Base-by-base conservation (phyloP, 2,329 filamentous ascomycete genomes). In the Madurella mycetomatis region DNA sequence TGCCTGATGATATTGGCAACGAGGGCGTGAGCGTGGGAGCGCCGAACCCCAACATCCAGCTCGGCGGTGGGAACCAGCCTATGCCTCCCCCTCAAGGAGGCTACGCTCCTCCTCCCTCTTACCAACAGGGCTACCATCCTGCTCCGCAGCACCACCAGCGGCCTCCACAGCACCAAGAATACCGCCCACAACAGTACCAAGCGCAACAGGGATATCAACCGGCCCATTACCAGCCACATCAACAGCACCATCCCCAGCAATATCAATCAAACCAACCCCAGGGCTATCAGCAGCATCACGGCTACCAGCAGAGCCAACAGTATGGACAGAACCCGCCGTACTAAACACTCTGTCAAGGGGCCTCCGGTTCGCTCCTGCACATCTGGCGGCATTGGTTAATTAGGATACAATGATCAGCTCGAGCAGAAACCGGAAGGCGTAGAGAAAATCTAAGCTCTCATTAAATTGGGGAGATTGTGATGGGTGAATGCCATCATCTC, bases 1-100 rank as follows among this genome's bases (percentile, higher is more conserved):
- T 76, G 41, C 73, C 74, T 0, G 74, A 76, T 56, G 74, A 76
- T 39, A 75, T 76, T 40, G 73, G 74, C 1, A 75, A 76, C 45
- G 74, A 76, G 61, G 73, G 73, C 41, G 74, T 76, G 7, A 72
- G 69, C 19, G 70, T 76, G 11, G 73, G 73, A 7, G 64, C 66
- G 2, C 73, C 72, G n/a, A 61, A 63, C 9, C 54, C 64, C 31
- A 64, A 56, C 16, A 47, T 62, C 13, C 66, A 72, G 46, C 64
- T 68, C 5, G 69, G 68, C 9, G 70, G 69, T 32, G 67, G 66
- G 1, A 62, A 64, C 43, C 66, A 69, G 43, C 46, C 62, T 19
- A 59, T 63, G 2, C 59, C 60, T 40, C 32, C 63, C 50, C 50
- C 58, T 0, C n/a, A n/a, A n/a, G n/a, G n/a, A n/a, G n/a, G n/a